Evolutionary conservation across 1,284 basidiomycete genomes (phyloP).

Genomic region (Moesziomyces sp.): DNA sequence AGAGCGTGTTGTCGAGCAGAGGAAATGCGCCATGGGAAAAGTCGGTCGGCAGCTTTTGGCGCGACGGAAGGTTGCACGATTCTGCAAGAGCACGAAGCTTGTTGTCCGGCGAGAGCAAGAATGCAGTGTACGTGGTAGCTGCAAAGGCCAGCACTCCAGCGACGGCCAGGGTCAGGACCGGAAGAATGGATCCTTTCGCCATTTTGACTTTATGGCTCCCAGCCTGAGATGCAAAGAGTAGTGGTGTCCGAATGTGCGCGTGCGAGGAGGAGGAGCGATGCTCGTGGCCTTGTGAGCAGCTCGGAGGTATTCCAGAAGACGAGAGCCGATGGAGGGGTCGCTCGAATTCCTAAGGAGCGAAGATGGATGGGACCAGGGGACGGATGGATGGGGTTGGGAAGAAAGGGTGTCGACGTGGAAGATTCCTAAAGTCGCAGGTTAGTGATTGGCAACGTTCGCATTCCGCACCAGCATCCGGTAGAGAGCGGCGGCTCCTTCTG

Average conservation of each 20-base stretch:
- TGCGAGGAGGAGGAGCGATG: not conserved
- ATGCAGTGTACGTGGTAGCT: constrained; percentile 23
- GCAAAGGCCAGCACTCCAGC: constrained; percentile 26
- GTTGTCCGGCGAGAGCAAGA: constrained; percentile 20
- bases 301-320: too few relatives aligned
- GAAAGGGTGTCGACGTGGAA: not conserved
- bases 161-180: constrained; percentile 30
- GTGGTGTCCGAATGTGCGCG: not conserved
- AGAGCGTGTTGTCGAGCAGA: constrained; percentile 42
- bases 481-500: not conserved
- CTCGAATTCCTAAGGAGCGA: not conserved
- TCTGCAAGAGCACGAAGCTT: constrained; percentile 15
- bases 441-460: not conserved
- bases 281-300: not conserved
- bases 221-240: not conserved
- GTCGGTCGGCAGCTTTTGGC: constrained; percentile 42
- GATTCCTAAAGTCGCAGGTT: not conserved
- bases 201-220: constrained; percentile 1
- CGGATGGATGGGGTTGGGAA: too few relatives aligned
- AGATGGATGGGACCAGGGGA: not conserved
- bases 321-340: not conserved
- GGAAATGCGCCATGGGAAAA: constrained; percentile 28
- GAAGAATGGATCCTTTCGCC: constrained; percentile 35
- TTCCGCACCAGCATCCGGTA: not conserved
- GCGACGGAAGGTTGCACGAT: constrained; percentile 27